Percentiles rank a stretch among this genome's conserved stretches.
These are phyloP conservation scores for Colletotrichum salicis DNA, from an alignment of 2,329 filamentous ascomycete species.

Conservation along the genomic window DNA sequence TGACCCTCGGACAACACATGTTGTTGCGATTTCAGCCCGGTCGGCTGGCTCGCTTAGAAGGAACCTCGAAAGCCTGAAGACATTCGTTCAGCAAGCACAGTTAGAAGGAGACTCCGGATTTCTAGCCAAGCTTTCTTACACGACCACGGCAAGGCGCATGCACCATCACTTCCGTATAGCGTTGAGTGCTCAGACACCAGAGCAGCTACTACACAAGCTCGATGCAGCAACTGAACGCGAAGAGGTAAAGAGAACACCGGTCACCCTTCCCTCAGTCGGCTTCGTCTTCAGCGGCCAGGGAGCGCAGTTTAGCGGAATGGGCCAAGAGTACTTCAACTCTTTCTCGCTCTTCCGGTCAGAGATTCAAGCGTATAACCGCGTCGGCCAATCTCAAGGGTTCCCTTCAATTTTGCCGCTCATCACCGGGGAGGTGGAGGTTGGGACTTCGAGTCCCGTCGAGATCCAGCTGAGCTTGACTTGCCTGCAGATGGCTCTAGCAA, in stretches of 20 bases:
- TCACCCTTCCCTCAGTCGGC: conserved; percentile 57
- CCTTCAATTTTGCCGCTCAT: conserved; percentile 65
- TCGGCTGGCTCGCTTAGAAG: conserved; percentile 64
- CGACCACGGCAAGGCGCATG: conserved; percentile 71
- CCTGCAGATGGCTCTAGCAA: conserved; percentile 67
- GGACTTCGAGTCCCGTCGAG: too few species aligned
- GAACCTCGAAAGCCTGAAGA: conserved; percentile 66
- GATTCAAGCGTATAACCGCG: conserved; percentile 66
- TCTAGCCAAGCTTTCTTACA: conserved; percentile 70
- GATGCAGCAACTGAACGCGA: too few species aligned
- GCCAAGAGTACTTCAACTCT: conserved; percentile 57
- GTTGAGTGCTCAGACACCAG: conserved; percentile 54
- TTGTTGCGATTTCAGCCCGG: conserved; percentile 67
- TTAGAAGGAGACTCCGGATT: conserved; percentile 58
- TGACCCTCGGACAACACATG: conserved; percentile 46
- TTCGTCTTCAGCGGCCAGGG: conserved; percentile 68
- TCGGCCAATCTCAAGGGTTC: conserved; percentile 60
- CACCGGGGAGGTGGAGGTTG: conserved; percentile 32
- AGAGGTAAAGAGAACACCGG: conserved; percentile 51
- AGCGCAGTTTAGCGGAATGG: conserved; percentile 60
- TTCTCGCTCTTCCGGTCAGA: conserved; percentile 57
- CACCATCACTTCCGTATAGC: conserved; percentile 56
- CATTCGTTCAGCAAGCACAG: conserved; percentile 52
- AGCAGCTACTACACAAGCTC: conserved; percentile 48
- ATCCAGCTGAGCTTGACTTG: conserved; percentile 49